These are phyloP conservation scores for Pelargonium cotyledonis DNA, from an alignment of 441 rosid genomes.

Conservation along the genomic window DNA sequence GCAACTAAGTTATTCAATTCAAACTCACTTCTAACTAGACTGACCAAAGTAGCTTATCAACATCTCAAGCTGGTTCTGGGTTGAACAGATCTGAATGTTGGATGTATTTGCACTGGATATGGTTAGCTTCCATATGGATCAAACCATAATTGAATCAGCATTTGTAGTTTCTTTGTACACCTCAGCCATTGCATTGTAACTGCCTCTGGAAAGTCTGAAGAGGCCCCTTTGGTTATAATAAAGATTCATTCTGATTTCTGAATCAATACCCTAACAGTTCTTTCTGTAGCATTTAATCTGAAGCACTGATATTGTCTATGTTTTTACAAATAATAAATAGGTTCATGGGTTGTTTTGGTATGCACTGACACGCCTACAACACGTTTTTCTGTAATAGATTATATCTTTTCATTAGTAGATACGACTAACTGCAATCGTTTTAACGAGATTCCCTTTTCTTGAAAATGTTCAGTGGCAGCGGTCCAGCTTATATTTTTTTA, in stretches of 20 bases:
- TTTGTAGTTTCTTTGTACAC: background rate
- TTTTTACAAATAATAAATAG: background rate
- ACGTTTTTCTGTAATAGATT: background rate
- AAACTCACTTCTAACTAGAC: background rate
- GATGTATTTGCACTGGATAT: background rate
- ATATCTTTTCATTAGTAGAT: background rate
- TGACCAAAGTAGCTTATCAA: background rate
- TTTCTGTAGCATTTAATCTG: background rate
- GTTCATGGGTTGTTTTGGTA: background rate
- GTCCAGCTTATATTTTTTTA: slow-evolving; percentile 77
- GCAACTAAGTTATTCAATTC: background rate
- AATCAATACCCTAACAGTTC: slow-evolving; percentile 2
- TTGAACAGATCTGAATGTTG: background rate
- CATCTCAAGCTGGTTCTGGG: background rate
- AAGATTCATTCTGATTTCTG: background rate
- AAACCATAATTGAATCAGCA: background rate
- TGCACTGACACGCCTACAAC: slow-evolving; percentile 5
- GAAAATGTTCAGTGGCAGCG: slow-evolving; percentile 62
- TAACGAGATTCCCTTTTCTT: slow-evolving; percentile 6
- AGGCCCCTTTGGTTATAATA: background rate
- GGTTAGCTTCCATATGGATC: background rate
- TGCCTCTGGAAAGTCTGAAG: background rate
- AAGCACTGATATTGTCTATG: background rate
- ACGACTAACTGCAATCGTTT: background rate
- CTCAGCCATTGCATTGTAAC: background rate